Evolutionary conservation across 202 grass and related monocot genomes (phyloP).

Genomic region (Bolboschoenoplectus hybrid): DNA sequence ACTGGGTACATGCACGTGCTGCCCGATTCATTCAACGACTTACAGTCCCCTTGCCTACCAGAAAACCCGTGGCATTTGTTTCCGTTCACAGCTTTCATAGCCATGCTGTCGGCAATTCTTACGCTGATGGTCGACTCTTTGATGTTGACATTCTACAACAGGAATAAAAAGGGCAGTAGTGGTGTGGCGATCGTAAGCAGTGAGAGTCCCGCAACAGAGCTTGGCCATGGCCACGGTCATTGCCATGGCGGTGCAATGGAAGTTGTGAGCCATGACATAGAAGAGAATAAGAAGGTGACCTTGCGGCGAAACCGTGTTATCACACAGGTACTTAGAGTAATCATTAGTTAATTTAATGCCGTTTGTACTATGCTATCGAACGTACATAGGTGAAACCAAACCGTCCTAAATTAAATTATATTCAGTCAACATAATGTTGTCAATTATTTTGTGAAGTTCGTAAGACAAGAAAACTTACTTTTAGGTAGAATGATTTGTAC

Average conservation of each 20-base stretch:
- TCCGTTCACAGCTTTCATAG: slow-evolving; percentile 68
- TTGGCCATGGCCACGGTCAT: slow-evolving; percentile 45
- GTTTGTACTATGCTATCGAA: not conserved
- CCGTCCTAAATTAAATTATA: not conserved
- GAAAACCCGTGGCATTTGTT: slow-evolving; percentile 58
- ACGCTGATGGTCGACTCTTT: slow-evolving; percentile 85
- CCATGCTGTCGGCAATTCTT: slow-evolving; percentile 75
- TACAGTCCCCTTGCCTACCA: slow-evolving; percentile 70
- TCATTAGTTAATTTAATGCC: not conserved
- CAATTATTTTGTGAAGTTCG: not conserved
- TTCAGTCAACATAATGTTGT: not conserved
- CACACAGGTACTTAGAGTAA: slow-evolving; percentile 52
- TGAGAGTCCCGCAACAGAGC: slow-evolving; percentile 42
- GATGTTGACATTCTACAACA: slow-evolving; percentile 69
- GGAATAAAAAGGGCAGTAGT: slow-evolving; percentile 19
- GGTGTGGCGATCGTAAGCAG: slow-evolving; percentile 30
- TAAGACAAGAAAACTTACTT: not conserved
- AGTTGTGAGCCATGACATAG: slow-evolving; percentile 39
- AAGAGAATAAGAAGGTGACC: slow-evolving; percentile 40
- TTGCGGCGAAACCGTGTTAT: slow-evolving; percentile 78
- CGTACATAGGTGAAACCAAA: not conserved
- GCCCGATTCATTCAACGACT: slow-evolving; percentile 66
- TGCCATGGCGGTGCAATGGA: slow-evolving; percentile 38
- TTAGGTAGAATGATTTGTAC: not conserved
- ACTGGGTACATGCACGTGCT: slow-evolving; percentile 94